Evolutionary conservation across 78 protist genomes (phyloP).

Genomic region (Salpingoeca rosetta): DNA sequence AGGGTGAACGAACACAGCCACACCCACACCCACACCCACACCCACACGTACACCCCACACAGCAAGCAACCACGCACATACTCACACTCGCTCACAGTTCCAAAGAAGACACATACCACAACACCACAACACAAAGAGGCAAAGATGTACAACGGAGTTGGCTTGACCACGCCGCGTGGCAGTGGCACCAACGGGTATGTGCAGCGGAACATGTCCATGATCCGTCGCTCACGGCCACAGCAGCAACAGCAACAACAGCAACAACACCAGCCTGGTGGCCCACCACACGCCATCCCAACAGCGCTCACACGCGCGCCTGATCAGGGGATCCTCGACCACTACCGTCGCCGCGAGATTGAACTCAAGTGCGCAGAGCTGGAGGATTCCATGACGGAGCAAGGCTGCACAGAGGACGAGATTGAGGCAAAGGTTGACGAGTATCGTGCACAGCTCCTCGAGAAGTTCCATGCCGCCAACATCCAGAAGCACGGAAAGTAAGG

Average conservation of each 20-base stretch:
- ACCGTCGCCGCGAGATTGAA: constrained; percentile 51
- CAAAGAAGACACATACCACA: too few relatives aligned
- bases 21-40: too few relatives aligned
- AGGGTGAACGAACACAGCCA: too few relatives aligned
- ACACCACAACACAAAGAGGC: too few relatives aligned
- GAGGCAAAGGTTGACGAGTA: not conserved
- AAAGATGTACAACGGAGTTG: constrained; percentile 85
- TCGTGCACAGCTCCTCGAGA: not conserved
- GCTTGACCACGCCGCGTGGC: constrained; percentile 77
- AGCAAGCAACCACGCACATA: too few relatives aligned
- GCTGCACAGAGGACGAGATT: not conserved
- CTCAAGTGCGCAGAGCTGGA: constrained; percentile 25
- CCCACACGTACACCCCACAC: too few relatives aligned
- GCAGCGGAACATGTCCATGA: constrained; percentile 53
- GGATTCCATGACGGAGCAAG: constrained; percentile 23
- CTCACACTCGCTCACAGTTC: too few relatives aligned
- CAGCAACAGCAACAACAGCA: not conserved
- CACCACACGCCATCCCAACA: not conserved
- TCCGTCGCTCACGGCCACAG: not conserved
- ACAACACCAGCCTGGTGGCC: not conserved
- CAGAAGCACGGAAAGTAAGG: too few relatives aligned
- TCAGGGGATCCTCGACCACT: constrained; percentile 49
- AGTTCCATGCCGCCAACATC: not conserved
- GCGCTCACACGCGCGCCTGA: constrained; percentile 19
- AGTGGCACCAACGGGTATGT: constrained; percentile 88